A percentile compares a stretch with the other conserved stretches of the same genome.
Conservation (phyloP, 2,329 filamentous ascomycete species). For the Epicoccum nigrum region DNA sequence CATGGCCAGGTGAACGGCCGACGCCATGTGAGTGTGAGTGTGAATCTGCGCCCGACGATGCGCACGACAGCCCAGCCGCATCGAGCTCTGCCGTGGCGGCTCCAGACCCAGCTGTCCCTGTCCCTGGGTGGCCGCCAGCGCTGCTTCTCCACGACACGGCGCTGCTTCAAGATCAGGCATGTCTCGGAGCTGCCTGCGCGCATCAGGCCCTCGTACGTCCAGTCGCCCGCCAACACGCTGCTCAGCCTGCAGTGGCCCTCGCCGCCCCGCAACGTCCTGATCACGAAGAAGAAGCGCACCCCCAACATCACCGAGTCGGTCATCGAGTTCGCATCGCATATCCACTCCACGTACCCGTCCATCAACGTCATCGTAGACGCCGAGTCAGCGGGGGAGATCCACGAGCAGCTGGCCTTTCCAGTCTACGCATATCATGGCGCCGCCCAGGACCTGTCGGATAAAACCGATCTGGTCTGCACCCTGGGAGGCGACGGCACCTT, state of each 20-base stretch:
- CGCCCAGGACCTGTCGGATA: slow-evolving; percentile 64
- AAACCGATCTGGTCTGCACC: slow-evolving; percentile 87
- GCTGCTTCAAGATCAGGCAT: slow-evolving; percentile 31
- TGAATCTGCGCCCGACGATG: no score
- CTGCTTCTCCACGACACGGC: slow-evolving; percentile 35
- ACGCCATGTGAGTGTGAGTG: background rate
- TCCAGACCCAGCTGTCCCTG: slow-evolving; percentile 6
- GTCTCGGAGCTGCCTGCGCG: slow-evolving; percentile 44
- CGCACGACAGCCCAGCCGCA: slow-evolving; percentile 21
- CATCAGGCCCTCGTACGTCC: slow-evolving; percentile 51
- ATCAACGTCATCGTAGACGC: slow-evolving; percentile 85
- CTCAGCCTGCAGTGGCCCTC: slow-evolving; percentile 71
- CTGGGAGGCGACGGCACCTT: slow-evolving; percentile 94
- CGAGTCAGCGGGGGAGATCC: slow-evolving; percentile 72
- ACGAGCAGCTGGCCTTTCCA: slow-evolving; percentile 73
- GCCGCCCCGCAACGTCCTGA: slow-evolving; percentile 70
- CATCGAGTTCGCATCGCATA: slow-evolving; percentile 68
- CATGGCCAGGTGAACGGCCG: background rate
- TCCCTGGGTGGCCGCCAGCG: slow-evolving; percentile 3
- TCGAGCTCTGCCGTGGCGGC: slow-evolving; percentile 35
- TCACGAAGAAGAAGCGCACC: slow-evolving; percentile 70
- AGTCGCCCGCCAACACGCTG: slow-evolving; percentile 64
- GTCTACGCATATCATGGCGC: slow-evolving; percentile 53
- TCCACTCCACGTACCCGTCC: slow-evolving; percentile 78
- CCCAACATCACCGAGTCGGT: slow-evolving; percentile 61